Base-by-base conservation (phyloP, 2,329 filamentous ascomycete genomes). In the Uncinocarpus reesii region DNA sequence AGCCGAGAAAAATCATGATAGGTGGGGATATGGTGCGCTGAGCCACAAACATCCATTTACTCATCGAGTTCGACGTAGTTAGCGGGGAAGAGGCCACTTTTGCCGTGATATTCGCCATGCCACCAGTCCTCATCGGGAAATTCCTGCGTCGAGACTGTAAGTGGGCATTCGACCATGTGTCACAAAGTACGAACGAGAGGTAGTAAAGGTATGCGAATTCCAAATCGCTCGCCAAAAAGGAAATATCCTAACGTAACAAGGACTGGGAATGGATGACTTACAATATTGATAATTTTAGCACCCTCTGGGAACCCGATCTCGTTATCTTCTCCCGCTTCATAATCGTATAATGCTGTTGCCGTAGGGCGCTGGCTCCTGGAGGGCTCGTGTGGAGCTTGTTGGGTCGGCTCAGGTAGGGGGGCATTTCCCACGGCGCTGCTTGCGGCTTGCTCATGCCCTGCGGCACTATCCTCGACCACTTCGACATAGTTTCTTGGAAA, bases 111-210 rank as follows among this genome's bases (percentile, higher is more conserved):
- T 60, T 85, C 80, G 50, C 92, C 92, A 59, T 90, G 84, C 92
- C 92, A 98, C 92, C 92, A 98, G 63, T 98, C 92, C 56, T 96
- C 90, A 60, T 96, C 92, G 1, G 92, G 92, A 68, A 96, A 96
- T 71, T 95, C 86, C 81, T 84, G 57, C 26, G 11, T 3, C 7
- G 41, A 15, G 15, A 31, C n/a, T 16, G 40, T 36, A 10, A 48
- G 20, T 36, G 36, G 62, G 28, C 7, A 7, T 11, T 11, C 18
- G 18, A 41, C 15, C n/a, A 28, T n/a, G 7, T 58, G 70, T 65
- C 40, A 51, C 21, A 26, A 16, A 2, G 16, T 48, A 16, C n/a
- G n/a, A n/a, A n/a, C n/a, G n/a, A n/a, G n/a, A n/a, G n/a, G n/a
- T n/a, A n/a, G n/a, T n/a, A n/a, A n/a, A n/a, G n/a, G n/a, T n/a